Evolutionary conservation across 306 rosid genomes (phyloP).

Genomic region (Malus orientalis): DNA sequence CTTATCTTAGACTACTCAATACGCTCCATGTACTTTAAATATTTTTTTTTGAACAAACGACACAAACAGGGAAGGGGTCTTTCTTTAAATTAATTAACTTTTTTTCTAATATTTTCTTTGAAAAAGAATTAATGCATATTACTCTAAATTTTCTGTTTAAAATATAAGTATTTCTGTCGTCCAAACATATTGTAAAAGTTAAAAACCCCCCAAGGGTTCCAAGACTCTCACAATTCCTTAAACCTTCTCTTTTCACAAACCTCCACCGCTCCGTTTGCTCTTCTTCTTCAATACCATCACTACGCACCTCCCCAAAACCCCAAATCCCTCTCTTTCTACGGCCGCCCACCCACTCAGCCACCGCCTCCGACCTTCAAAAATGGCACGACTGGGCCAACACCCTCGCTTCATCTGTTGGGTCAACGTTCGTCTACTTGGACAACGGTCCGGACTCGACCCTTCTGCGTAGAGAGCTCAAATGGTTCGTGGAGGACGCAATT

Average conservation of each 20-base stretch:
- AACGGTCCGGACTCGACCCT: constrained; percentile 65
- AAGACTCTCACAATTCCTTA: constrained; percentile 20
- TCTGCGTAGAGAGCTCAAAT: constrained; percentile 61
- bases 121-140: too few relatives aligned
- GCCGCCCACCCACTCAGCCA: constrained; percentile 46
- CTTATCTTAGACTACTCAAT: too few relatives aligned
- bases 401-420: constrained; percentile 41
- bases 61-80: too few relatives aligned
- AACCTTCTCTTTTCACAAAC: constrained; percentile 11
- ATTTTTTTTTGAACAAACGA: too few relatives aligned
- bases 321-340: constrained; percentile 61
- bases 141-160: too few relatives aligned
- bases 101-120: too few relatives aligned
- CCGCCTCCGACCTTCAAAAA: constrained; percentile 22
- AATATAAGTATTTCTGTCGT: too few relatives aligned
- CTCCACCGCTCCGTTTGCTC: constrained; percentile 20
- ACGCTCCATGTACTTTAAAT: too few relatives aligned
- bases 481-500: constrained; percentile 75
- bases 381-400: constrained; percentile 59
- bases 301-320: constrained; percentile 29
- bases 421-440: constrained; percentile 47
- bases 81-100: too few relatives aligned
- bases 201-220: neutral
- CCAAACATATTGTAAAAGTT: too few relatives aligned
- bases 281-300: constrained; percentile 13